Base-by-base conservation (phyloP, 2,329 filamentous ascomycete genomes). In the Alternaria novae-zelandiae region DNA sequence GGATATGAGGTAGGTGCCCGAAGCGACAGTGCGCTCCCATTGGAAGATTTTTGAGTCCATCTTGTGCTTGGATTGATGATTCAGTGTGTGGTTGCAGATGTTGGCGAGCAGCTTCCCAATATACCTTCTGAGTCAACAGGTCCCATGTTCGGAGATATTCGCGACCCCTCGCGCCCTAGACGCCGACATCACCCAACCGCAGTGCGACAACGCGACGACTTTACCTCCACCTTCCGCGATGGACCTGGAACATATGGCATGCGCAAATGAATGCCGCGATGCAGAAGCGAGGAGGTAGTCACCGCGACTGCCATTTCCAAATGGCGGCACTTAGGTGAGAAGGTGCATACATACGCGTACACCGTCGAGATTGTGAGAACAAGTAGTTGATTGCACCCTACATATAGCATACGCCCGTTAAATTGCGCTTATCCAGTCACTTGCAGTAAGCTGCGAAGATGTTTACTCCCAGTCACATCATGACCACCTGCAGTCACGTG, bases 1-100 rank as follows among this genome's bases (percentile, higher is more conserved):
- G 7, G 74, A 79, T 45, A 79, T 68, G 57, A 78, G 61, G 32
- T 71, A 78, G 11, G 51, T 64, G 46, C 71, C 57, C 17, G 63
- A 67, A 45, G 59, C 64, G 43, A 71, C 44, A 21, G 45, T 67
- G 54, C 68, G 72, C 43, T 72, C 58, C 76, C 75, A 77, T 65
- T 70, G 41, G 58, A 68, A 72, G 15, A 59, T 54, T 20, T 66
- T 70, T 26, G 59, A 63, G 28, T 73, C 66, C 70, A 73, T 73
- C 4, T 50, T 23, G 17, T 47, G 20, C 17, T 32, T 25, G 15
- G n/a, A n/a, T 13, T 32, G 12, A 28, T 6, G 21, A 30, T n/a
- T 41, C 11, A 20, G 13, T 23, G n/a, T 54, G 25, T 46, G 17
- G 17, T 30, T 32, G 32, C 9, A 13, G 43, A 20, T 43, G 43